phyloP scores from a whole-genome alignment of 805 yeast species.

The Kluyveromyces siamensis region DNA sequence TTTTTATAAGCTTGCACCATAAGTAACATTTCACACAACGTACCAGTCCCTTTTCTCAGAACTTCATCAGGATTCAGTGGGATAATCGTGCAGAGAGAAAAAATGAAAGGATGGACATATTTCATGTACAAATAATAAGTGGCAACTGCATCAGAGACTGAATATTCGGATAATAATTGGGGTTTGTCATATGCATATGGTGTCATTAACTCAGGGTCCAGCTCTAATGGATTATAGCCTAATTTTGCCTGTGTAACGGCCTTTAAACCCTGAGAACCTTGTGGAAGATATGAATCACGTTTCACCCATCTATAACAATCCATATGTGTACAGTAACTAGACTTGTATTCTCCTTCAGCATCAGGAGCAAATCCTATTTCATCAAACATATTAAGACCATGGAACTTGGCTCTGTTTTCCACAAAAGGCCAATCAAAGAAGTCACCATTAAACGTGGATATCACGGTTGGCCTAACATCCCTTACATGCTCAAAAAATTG shows the following conservation, averaged over 20 bases:
- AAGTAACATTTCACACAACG: constrained; percentile 92
- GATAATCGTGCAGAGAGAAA: constrained; percentile 89
- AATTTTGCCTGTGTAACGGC: constrained; percentile 94
- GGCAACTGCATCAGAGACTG: constrained; percentile 99
- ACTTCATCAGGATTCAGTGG: constrained; percentile 97
- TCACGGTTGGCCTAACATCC: constrained; percentile 89
- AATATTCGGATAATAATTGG: constrained; percentile 86
- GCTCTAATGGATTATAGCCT: constrained; percentile 92
- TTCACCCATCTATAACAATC: constrained; percentile 98
- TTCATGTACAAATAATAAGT: constrained; percentile 93
- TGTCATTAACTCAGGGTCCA: constrained; percentile 97
- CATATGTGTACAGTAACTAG: constrained; percentile 90
- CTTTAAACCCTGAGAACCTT: constrained; percentile 96
- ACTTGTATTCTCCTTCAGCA: constrained; percentile 84
- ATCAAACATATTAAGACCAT: constrained; percentile 79
- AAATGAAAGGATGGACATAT: constrained; percentile 94
- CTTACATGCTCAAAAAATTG: constrained; percentile 85
- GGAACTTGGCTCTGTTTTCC: constrained; percentile 74
- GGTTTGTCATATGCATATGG: constrained; percentile 95
- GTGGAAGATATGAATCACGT: constrained; percentile 94
- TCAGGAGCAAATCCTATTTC: constrained; percentile 93
- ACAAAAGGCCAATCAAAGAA: constrained; percentile 99
- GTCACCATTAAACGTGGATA: constrained; percentile 97
- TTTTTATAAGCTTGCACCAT: constrained; percentile 91
- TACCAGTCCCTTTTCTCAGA: constrained; percentile 94